These are phyloP conservation scores for Aureoboletus auriporus DNA, from an alignment of 768 basidiomycete species.

Conservation along the genomic window DNA sequence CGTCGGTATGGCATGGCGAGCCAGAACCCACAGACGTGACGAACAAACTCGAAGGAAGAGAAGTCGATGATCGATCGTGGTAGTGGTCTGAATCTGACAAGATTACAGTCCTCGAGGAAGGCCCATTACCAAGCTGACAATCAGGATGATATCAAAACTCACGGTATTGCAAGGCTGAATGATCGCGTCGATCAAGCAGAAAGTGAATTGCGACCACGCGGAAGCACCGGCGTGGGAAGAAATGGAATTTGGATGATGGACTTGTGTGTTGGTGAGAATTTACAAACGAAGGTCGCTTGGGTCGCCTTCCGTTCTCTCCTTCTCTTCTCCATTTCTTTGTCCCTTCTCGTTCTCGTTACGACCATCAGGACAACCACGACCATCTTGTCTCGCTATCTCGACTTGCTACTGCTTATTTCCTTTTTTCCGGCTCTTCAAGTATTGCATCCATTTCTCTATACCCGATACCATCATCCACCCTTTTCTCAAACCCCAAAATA, in stretches of 20 bases:
- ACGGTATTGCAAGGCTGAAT: too few species aligned
- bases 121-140: too few species aligned
- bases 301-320: slow-evolving; percentile 7
- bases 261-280: slow-evolving; percentile 14
- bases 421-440: slow-evolving; percentile 9
- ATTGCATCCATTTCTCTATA: slow-evolving; percentile 17
- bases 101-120: too few species aligned
- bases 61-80: too few species aligned
- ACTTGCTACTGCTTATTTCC: slow-evolving; percentile 5
- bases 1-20: background rate
- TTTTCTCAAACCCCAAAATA: slow-evolving; percentile 11
- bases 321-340: slow-evolving; percentile 3
- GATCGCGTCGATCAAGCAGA: too few species aligned
- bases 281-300: slow-evolving; percentile 12
- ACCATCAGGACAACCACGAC: slow-evolving; percentile 22
- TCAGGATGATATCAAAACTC: too few species aligned
- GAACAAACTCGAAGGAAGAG: too few species aligned
- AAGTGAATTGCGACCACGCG: too few species aligned
- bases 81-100: too few species aligned
- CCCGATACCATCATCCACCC: slow-evolving; percentile 27
- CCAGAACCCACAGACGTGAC: too few species aligned
- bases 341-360: slow-evolving; percentile 19
- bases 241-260: slow-evolving; percentile 13
- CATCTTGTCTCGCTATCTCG: slow-evolving; percentile 1
- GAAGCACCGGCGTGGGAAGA: slow-evolving; percentile 26